Conservation (phyloP, 129 eudicot genomes). For the Logfia minima region DNA sequence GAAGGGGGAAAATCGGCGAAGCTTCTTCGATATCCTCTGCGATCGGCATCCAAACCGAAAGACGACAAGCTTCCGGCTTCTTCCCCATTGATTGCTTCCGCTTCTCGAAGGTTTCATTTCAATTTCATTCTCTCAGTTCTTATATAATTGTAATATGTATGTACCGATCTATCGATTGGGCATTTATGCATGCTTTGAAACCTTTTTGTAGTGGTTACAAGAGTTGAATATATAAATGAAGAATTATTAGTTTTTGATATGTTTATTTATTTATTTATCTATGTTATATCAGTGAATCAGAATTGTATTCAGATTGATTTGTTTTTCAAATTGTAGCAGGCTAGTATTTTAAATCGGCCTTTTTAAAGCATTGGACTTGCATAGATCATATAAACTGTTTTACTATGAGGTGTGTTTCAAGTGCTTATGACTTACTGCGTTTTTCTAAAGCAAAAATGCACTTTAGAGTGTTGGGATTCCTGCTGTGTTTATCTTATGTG, state of each 20-base stretch:
- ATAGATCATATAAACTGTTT: not conserved
- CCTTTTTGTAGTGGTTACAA: not conserved
- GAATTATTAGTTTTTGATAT: not conserved
- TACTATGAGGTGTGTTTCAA: not conserved
- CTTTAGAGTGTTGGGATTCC: not conserved
- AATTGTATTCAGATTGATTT: not conserved
- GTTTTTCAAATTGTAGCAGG: not conserved
- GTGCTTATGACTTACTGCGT: not conserved
- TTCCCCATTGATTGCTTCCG: conserved; percentile 42
- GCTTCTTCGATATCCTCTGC: conserved; percentile 74
- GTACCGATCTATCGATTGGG: not conserved
- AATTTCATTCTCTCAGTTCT: not conserved
- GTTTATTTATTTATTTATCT: not conserved
- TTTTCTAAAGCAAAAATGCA: not conserved
- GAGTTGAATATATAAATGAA: too few relatives aligned
- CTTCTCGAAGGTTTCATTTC: conserved; percentile 51
- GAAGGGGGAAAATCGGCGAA: conserved; percentile 46
- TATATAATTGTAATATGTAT: too few relatives aligned
- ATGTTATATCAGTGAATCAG: not conserved
- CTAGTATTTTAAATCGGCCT: not conserved
- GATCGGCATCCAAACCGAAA: conserved; percentile 61
- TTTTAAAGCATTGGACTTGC: not conserved
- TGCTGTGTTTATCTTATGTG: not conserved
- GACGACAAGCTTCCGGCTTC: conserved; percentile 52
- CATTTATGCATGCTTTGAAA: not conserved